A percentile compares a stretch with the other conserved stretches of the same genome.
Conservation (phyloP, 2,329 filamentous ascomycete genomes). For the Graphiopsis chlorocephala region DNA sequence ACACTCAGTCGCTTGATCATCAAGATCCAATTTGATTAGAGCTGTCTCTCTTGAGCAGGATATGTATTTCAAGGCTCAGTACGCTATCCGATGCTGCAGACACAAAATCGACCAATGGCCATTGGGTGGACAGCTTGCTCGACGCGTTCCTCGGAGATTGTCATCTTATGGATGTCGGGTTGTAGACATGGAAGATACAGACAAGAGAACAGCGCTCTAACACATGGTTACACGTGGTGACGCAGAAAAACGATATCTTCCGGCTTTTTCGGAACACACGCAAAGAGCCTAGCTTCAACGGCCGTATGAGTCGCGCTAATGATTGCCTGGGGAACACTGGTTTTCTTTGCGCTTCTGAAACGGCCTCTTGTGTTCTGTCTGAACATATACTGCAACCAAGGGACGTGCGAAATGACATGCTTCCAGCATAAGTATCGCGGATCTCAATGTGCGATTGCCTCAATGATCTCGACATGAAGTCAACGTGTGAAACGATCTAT, state of each 20-base stretch:
- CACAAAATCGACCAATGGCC: not conserved
- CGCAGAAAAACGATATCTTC: not conserved
- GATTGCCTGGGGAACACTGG: not conserved
- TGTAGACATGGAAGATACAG: not conserved
- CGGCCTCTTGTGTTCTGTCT: not conserved
- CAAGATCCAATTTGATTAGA: not conserved
- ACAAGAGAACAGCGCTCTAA: not conserved
- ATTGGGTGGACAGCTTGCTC: not conserved
- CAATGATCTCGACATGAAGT: not conserved
- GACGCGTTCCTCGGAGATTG: not conserved
- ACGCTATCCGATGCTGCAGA: not conserved
- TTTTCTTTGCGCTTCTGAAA: not conserved
- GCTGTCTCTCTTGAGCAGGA: not conserved
- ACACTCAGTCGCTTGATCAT: not conserved
- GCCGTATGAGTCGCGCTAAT: not conserved
- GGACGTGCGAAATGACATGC: not conserved
- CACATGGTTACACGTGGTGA: not conserved
- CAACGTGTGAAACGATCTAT: not conserved
- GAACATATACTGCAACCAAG: not conserved
- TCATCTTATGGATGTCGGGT: not conserved
- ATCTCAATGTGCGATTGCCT: not conserved
- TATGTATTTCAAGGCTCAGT: not conserved
- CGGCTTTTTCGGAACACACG: not conserved
- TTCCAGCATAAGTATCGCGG: not conserved
- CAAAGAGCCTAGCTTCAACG: not conserved